Evolutionary conservation across 108 stramenopile species (phyloP), one percentile per base, ranked within the genome.

Genomic region (Skeletonema tropicum): DNA sequence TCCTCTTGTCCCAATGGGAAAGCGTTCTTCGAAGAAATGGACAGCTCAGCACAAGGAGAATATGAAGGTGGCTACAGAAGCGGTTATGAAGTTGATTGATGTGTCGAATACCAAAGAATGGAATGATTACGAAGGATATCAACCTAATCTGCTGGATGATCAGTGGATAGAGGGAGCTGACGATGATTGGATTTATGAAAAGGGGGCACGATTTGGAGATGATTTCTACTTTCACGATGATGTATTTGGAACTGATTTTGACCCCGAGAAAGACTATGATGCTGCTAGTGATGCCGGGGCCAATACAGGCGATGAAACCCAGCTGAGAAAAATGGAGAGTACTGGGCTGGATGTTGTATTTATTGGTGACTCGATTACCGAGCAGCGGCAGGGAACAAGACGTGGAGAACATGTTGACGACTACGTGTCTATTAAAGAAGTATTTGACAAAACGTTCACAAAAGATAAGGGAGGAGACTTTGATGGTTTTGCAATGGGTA

Each of bases 311-410:
- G 74, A 15, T 6, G 70, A 11, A 14, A 29, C 17, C 0, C n/a
- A 30, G 57, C 45, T 1, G 52, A 67, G 45, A 62, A 46, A 30
- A 60, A 45, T 52, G 9, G 71, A 63, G 11, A 57, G 57, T 21
- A 63, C 58, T 35, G 73, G 48, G 0, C 68, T 88, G 52, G 89
- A 93, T 82, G 89, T 93, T 12, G 87, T 90, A 35, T 90, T 93
- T 71, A 65, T 90, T 52, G 92, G 92, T 2, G 92, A 93, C 71
- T 73, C 79, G 8, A 86, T 88, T 55, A 83, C 84, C 6, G 85
- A 93, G 67, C 85, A 83, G 36, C 72, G 83, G 61, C 80, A 75
- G 57, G 92, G 92, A 13, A 83, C 66, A 0, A 64, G 60, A 15
- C 63, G 73, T 69, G 84, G 85, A 57, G 67, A 63, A 32, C 65